These are phyloP conservation scores for Hypoxylon intermedium DNA, from an alignment of 495 filamentous ascomycete species.

Conservation along the genomic window DNA sequence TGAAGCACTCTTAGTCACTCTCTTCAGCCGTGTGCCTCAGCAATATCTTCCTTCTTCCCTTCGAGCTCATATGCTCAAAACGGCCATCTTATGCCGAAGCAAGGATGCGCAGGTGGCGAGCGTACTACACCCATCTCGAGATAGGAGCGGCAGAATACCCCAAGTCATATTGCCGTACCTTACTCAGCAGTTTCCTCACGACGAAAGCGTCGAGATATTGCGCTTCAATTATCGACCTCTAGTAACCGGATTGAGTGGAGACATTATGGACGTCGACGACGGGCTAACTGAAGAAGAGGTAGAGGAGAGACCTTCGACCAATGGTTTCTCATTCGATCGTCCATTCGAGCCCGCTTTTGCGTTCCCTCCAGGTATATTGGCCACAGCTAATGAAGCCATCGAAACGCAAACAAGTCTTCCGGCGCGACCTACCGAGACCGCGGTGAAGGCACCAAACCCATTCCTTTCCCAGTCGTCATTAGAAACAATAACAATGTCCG, in stretches of 20 bases:
- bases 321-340: conserved; percentile 32
- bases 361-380: background rate
- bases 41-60: conserved; percentile 66
- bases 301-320: conserved; percentile 12
- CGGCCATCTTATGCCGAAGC: conserved; percentile 71
- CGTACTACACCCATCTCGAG: conserved; percentile 74
- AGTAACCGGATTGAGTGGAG: conserved; percentile 23
- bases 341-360: conserved; percentile 9
- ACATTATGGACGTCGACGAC: conserved; percentile 38
- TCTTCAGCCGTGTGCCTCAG: conserved; percentile 67
- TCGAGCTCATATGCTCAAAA: conserved; percentile 76
- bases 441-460: conserved; percentile 16
- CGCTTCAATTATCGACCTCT: conserved; percentile 66
- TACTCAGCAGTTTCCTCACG: conserved; percentile 62
- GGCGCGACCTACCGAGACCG: background rate
- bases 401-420: background rate
- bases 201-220: conserved; percentile 72
- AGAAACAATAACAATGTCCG: conserved; percentile 20
- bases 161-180: conserved; percentile 81
- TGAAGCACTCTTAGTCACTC: conserved; percentile 63
- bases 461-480: conserved; percentile 26
- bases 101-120: conserved; percentile 77
- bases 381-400: background rate
- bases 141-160: conserved; percentile 62
- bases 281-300: conserved; percentile 32